Evolutionary conservation across 2,329 filamentous ascomycete species (phyloP).

Genomic region (Sporothrix pseudoabietina): DNA sequence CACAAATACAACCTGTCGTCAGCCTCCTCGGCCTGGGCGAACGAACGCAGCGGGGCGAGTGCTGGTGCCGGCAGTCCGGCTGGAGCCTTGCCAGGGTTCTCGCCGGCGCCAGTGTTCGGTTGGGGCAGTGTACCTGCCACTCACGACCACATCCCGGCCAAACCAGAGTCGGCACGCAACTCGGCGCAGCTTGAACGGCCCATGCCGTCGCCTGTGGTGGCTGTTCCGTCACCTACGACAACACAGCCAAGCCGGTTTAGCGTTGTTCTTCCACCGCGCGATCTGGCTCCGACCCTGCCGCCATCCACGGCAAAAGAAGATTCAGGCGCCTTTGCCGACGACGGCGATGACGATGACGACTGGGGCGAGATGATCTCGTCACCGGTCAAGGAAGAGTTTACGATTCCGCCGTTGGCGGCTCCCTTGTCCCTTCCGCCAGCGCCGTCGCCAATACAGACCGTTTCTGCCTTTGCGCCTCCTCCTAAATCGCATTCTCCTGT

Average conservation of each 20-base stretch:
- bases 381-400: conserved; percentile 34
- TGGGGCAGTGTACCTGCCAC: not conserved
- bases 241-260: conserved; percentile 10
- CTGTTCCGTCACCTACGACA: not conserved
- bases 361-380: conserved; percentile 64
- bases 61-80: not conserved
- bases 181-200: conserved; percentile 20
- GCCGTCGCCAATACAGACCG: not conserved
- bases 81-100: not conserved
- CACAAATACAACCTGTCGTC: not conserved
- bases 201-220: not conserved
- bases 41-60: conserved; percentile 11
- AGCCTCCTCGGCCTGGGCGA: not conserved
- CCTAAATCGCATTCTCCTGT: not conserved
- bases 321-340: conserved; percentile 30
- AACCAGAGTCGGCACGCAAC: conserved; percentile 11
- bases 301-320: not conserved
- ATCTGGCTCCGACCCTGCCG: not conserved
- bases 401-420: not conserved
- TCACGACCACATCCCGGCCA: not conserved
- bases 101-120: conserved; percentile 19
- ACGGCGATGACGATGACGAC: conserved; percentile 57
- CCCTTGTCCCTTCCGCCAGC: not conserved
- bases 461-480: not conserved
- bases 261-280: not conserved